Percentiles rank a stretch among this genome's conserved stretches.
phyloP scores from a whole-genome alignment of 2,329 filamentous ascomycete genomes.

The Sarocladiaceae sp. region DNA sequence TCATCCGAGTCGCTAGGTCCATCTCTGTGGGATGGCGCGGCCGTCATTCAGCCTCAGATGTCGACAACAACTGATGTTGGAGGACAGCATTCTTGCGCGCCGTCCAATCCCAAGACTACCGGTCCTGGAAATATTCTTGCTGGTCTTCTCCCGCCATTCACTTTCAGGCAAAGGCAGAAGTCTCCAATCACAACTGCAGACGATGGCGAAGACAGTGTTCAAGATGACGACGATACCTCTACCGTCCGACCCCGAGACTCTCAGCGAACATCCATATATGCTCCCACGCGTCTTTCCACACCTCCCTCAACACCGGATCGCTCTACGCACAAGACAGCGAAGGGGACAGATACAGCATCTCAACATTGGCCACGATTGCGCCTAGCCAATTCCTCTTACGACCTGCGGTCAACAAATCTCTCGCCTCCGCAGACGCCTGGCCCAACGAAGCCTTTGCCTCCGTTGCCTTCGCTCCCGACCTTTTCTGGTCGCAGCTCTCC shows the following conservation, averaged over 20 bases:
- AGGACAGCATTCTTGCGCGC: too few relatives aligned
- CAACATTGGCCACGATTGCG: slow-evolving; percentile 1
- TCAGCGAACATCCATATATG: too few relatives aligned
- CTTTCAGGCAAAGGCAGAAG: neutral
- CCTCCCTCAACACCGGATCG: neutral
- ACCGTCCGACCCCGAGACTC: neutral
- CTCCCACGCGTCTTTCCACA: neutral
- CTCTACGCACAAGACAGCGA: neutral
- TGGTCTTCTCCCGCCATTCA: too few relatives aligned
- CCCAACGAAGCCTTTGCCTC: neutral
- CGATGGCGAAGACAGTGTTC: neutral
- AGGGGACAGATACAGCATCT: neutral
- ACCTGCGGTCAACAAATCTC: neutral
- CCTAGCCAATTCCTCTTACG: neutral
- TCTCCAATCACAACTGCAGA: neutral
- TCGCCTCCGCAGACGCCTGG: neutral
- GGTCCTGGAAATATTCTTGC: too few relatives aligned
- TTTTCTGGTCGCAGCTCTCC: too few relatives aligned
- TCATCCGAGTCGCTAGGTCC: too few relatives aligned
- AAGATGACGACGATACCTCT: slow-evolving; percentile 2
- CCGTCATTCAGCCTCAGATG: too few relatives aligned
- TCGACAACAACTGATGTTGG: too few relatives aligned
- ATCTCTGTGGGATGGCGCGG: too few relatives aligned
- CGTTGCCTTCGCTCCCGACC: too few relatives aligned
- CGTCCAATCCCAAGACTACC: too few relatives aligned